Evolutionary conservation across 768 basidiomycete genomes (phyloP), one percentile per base, ranked within the genome.

Genomic region (Boletellus ananas): DNA sequence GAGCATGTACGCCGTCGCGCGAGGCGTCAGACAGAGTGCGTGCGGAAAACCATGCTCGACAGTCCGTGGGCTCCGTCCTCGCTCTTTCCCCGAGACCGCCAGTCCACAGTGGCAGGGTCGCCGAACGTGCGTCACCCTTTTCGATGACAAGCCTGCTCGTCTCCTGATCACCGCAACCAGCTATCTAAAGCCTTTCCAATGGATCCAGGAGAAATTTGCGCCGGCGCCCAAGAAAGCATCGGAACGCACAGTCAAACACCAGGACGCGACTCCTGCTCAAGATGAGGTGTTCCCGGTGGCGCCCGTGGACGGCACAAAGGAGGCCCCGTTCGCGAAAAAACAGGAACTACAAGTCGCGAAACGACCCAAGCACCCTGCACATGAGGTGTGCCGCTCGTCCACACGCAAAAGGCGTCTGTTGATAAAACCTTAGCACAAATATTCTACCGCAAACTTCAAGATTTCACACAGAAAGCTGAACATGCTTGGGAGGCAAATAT

Each of bases 401-500:
- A 25, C 47, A 5, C 27, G 7, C 17, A 33, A 45, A 43, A 17
- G 17, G 23, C n/a, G 36, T 45, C 9, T 41, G 16, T 34, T 50
- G 44, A 56, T 43, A 58, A 55, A 14, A 47, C 45, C 44, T 35
- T 52, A 96, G 93, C 93, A 95, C 73, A 89, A 91, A 74, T 93
- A 90, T 67, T 91, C 90, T 18, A 97, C 94, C 0, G 84, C 87
- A 16, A 83, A 83, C 66, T 95, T 96, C 76, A 94, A 94, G 70
- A 90, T 94, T 37, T 95, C 93, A 4, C 88, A 86, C 60, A 81
- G 94, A 49, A 99, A 97, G 68, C 75, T 99, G 49, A 94, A 95
- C 68, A 80, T 84, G 74, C 77, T 99, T 36, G 87, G 84, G 9
- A 78, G 82, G 27, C 91, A 96, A 67, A 88, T 99, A 55, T 78